Evolutionary conservation across 306 rosid genomes (phyloP).

Genomic region (Macrotyloma uniflorum): DNA sequence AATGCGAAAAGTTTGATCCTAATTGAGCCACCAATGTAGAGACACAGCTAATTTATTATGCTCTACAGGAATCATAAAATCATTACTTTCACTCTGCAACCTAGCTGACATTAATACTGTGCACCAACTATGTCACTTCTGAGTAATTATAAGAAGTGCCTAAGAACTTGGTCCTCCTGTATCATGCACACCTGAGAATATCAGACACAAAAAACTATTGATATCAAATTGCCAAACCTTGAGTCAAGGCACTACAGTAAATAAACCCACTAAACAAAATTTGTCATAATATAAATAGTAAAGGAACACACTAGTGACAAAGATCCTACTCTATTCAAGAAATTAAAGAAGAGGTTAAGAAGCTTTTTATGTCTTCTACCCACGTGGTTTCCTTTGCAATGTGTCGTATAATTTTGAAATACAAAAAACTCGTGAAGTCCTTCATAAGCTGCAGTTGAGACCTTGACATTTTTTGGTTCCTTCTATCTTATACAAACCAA

Average conservation of each 20-base stretch:
- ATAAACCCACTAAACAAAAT: neutral
- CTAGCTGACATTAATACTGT: slow-evolving; percentile 20
- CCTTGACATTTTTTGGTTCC: neutral
- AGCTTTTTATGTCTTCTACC: neutral
- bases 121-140: slow-evolving; percentile 10
- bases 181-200: slow-evolving; percentile 30
- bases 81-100: slow-evolving; percentile 14
- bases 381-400: neutral
- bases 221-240: slow-evolving; percentile 20
- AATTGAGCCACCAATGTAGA: neutral
- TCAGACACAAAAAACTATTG: neutral
- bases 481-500: neutral
- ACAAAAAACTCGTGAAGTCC: neutral
- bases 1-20: slow-evolving; percentile 7
- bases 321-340: neutral
- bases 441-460: neutral
- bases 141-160: neutral
- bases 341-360: neutral
- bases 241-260: slow-evolving; percentile 6
- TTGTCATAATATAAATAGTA: slow-evolving; percentile 16
- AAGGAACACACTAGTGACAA: neutral
- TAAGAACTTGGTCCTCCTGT: too few species aligned
- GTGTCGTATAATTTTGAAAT: too few species aligned
- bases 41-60: neutral
- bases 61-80: neutral